These are phyloP conservation scores for Coemansia sp. DNA, from an alignment of 192 early-diverging fungal species.

Conservation along the genomic window DNA sequence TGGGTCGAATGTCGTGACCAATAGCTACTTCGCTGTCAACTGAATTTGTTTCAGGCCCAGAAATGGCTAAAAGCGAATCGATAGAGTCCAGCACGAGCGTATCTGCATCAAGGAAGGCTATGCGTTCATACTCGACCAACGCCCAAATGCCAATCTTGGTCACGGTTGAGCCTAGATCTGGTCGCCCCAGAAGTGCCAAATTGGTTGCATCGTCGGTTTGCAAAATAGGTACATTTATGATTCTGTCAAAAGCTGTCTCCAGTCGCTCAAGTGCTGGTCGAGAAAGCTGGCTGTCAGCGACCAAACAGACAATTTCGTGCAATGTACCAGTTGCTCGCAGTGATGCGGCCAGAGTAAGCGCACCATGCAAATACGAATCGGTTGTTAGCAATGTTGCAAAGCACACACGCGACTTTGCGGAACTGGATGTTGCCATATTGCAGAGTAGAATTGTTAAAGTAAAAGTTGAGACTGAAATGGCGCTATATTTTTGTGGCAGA, in stretches of 20 bases:
- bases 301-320: slow-evolving; percentile 66
- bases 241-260: slow-evolving; percentile 58
- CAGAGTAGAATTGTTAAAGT: background rate
- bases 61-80: slow-evolving; percentile 73
- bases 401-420: slow-evolving; percentile 18
- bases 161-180: slow-evolving; percentile 83
- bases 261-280: slow-evolving; percentile 61
- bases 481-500: background rate
- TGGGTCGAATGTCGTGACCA: slow-evolving; percentile 24
- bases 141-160: slow-evolving; percentile 87
- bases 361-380: slow-evolving; percentile 82
- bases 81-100: slow-evolving; percentile 73
- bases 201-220: slow-evolving; percentile 54
- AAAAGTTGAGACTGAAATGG: background rate
- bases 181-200: slow-evolving; percentile 71
- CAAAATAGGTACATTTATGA: slow-evolving; percentile 71
- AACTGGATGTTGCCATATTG: background rate
- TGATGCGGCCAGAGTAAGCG: slow-evolving; percentile 73
- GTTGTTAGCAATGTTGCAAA: slow-evolving; percentile 78
- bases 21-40: slow-evolving; percentile 10
- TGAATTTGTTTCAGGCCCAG: slow-evolving; percentile 10
- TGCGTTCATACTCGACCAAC: slow-evolving; percentile 67
- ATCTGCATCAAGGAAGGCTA: slow-evolving; percentile 88
- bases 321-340: slow-evolving; percentile 62
- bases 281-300: slow-evolving; percentile 53